These are phyloP conservation scores for Nicotiana sylvestris DNA, from an alignment of 257 asterid species.

Conservation along the genomic window DNA sequence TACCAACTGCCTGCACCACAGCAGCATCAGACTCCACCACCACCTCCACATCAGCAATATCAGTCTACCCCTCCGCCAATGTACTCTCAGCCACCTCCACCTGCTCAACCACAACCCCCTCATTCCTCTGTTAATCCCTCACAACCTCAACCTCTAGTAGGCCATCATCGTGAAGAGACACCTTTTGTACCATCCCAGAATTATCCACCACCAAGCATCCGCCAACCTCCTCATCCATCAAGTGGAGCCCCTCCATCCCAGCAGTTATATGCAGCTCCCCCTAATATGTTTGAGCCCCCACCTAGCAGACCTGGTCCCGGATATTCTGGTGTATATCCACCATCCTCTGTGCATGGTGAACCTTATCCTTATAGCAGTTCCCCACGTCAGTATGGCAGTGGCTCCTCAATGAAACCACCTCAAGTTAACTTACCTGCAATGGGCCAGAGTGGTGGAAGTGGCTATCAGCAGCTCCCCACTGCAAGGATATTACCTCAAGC, in stretches of 20 bases:
- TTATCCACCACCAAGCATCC: slow-evolving; percentile 43
- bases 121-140: slow-evolving; percentile 38
- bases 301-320: slow-evolving; percentile 63
- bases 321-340: slow-evolving; percentile 55
- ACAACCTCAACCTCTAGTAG: slow-evolving; percentile 46
- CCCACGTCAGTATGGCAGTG: slow-evolving; percentile 50
- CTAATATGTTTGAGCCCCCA: slow-evolving; percentile 63
- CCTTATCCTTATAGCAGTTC: slow-evolving; percentile 59
- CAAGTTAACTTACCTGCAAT: slow-evolving; percentile 40
- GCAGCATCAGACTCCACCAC: slow-evolving; percentile 26
- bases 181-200: slow-evolving; percentile 47
- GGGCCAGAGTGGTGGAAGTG: slow-evolving; percentile 55
- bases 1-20: slow-evolving; percentile 52
- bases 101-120: slow-evolving; percentile 48
- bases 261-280: slow-evolving; percentile 53
- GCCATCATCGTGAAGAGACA: slow-evolving; percentile 72
- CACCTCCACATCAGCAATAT: slow-evolving; percentile 38
- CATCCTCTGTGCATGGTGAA: slow-evolving; percentile 52
- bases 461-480: slow-evolving; percentile 86
- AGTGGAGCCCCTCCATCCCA: slow-evolving; percentile 51
- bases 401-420: slow-evolving; percentile 53
- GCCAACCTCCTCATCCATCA: slow-evolving; percentile 47
- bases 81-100: slow-evolving; percentile 47
- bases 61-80: slow-evolving; percentile 50
- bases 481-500: slow-evolving; percentile 87